Percentiles rank a stretch among this genome's conserved stretches.
Evolutionary conservation across 2,329 filamentous ascomycete genomes (phyloP).

Genomic region (Claviceps pazoutovae): DNA sequence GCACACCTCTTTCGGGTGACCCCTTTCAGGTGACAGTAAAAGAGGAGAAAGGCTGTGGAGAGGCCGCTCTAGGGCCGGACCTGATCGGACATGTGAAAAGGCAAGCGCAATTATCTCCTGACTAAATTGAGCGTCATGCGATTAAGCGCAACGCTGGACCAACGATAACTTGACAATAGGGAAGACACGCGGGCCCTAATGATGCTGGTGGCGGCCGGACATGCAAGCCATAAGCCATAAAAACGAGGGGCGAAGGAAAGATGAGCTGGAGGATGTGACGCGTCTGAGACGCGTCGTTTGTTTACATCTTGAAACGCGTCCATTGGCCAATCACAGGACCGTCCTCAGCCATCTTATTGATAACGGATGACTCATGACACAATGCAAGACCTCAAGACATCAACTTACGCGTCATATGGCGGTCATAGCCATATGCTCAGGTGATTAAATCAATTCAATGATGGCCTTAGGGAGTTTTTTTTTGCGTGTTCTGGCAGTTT

Average conservation of each 20-base stretch:
- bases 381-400: neutral
- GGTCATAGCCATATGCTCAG: neutral
- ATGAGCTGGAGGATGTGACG: neutral
- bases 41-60: neutral
- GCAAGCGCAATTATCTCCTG: neutral
- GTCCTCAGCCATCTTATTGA: too few relatives aligned
- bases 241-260: neutral
- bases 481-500: too few relatives aligned
- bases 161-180: neutral
- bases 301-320: conserved; percentile 4
- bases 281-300: conserved; percentile 5
- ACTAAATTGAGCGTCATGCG: neutral
- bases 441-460: too few relatives aligned
- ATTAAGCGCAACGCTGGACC: neutral
- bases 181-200: neutral
- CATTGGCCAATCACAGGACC: neutral
- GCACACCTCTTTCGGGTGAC: too few relatives aligned
- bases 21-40: neutral
- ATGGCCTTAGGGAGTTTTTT: too few relatives aligned
- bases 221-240: neutral
- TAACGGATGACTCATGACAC: too few relatives aligned
- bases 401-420: neutral
- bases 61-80: neutral
- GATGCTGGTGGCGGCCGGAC: neutral
- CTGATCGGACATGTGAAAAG: conserved; percentile 1